Evolutionary conservation across 1,139 yeast genomes (phyloP).

Genomic region (Diutina siamensis): DNA sequence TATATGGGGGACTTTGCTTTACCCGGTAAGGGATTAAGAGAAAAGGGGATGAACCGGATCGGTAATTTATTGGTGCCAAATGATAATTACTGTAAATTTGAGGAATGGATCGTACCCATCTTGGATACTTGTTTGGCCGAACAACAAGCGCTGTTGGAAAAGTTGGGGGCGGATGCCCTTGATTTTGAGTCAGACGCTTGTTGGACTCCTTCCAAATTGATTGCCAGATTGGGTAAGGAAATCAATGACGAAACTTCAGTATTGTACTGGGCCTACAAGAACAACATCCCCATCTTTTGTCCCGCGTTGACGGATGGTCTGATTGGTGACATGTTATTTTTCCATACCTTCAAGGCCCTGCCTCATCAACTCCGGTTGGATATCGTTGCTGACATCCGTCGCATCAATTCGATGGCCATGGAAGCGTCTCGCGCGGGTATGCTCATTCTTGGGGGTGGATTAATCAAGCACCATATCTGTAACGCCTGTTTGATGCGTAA

Average conservation of each 20-base stretch:
- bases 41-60: constrained; percentile 93
- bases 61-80: constrained; percentile 95
- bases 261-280: constrained; percentile 95
- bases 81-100: constrained; percentile 93
- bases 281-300: constrained; percentile 89
- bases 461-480: constrained; percentile 92
- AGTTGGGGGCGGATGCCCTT: constrained; percentile 48
- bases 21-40: constrained; percentile 73
- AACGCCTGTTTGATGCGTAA: constrained; percentile 98
- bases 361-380: constrained; percentile 85
- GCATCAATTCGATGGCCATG: constrained; percentile 87
- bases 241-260: constrained; percentile 92
- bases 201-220: constrained; percentile 92
- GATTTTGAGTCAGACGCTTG: constrained; percentile 33
- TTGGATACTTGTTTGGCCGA: constrained; percentile 80
- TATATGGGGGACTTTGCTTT: constrained; percentile 83
- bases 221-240: constrained; percentile 89
- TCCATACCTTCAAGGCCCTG: constrained; percentile 92
- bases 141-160: constrained; percentile 58
- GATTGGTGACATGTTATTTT: constrained; percentile 95
- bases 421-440: constrained; percentile 93
- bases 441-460: constrained; percentile 93
- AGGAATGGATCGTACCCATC: constrained; percentile 96
- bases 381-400: constrained; percentile 86
- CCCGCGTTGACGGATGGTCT: constrained; percentile 98